Base-by-base conservation (phyloP, 805 yeast genomes). In the Sugiyamaella floridensis region DNA sequence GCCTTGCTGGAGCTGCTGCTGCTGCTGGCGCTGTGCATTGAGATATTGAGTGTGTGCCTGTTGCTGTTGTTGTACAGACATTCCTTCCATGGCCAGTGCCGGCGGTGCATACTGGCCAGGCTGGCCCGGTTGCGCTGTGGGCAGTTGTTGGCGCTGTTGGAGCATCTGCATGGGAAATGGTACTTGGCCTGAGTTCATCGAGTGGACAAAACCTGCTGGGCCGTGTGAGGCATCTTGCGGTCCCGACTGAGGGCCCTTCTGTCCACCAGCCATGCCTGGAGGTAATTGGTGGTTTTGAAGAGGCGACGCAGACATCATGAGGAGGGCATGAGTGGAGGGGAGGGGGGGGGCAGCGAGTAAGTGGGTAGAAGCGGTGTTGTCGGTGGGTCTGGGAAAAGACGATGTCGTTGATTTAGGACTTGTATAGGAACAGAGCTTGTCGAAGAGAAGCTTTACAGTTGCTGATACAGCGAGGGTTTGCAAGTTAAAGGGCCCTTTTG, bases 281-380 rank as follows among this genome's bases (percentile, higher is more conserved):
- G 59, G 58, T 20, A 54, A 37, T 50, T 56, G 59, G 42, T 56
- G 59, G 7, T 52, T 51, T 49, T 55, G 59, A 16, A 56, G 48
- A 12, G 60, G 58, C 28, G 60, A 56, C 16, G 58, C 58, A 4
- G 60, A 55, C 60, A 55, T 55, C 53, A 55, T 52, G 47, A 49
- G 41, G 28, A 45, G 44, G 47, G 20, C 49, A 45, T 50, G 47
- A 20, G 26, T 43, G 29, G 29, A 44, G 47, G 47, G 28, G 43
- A 8, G 7, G 34, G 34, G 34, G 34, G 10, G 12, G 37, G 37
- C 37, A 11, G 37, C 4, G 37, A 32, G 37, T 14, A 14, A 29
- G 37, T 32, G 12, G 37, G 10, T 3, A 8, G 37, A 32, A 10
- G 37, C 12, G 37, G n/a, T 14, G 37, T 11, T 10, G 4, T 10